Evolutionary conservation across 1,284 basidiomycete species (phyloP).

Genomic region (Fomitopsis schrenkii): DNA sequence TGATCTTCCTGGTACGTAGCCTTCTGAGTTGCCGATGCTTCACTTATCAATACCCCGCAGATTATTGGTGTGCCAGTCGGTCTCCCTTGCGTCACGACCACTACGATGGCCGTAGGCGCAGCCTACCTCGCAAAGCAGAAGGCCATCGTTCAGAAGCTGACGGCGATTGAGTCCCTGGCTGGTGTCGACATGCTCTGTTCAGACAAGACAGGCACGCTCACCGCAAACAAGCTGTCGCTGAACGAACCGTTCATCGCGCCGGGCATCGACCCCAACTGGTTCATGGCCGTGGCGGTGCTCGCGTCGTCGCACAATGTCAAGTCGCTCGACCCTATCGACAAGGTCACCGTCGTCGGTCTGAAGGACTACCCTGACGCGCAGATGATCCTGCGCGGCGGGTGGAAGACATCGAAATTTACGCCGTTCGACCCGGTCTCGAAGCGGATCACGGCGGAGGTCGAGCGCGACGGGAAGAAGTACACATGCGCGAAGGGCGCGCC

Average conservation of each 20-base stretch:
- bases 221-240: constrained; percentile 47
- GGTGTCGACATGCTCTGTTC: constrained; percentile 55
- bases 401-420: constrained; percentile 7
- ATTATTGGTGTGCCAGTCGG: constrained; percentile 11
- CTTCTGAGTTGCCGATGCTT: too few species aligned
- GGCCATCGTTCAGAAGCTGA: constrained; percentile 60
- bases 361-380: constrained; percentile 9
- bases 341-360: constrained; percentile 7
- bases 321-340: constrained; percentile 8
- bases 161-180: constrained; percentile 53
- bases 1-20: constrained; percentile 7
- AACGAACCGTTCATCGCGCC: constrained; percentile 10
- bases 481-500: constrained; percentile 9
- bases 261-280: constrained; percentile 8
- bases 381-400: constrained; percentile 6
- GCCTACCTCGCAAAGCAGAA: constrained; percentile 38
- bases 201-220: constrained; percentile 54
- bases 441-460: constrained; percentile 9
- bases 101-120: constrained; percentile 10
- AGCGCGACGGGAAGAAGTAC: constrained; percentile 7
- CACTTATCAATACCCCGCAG: not conserved
- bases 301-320: constrained; percentile 10
- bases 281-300: constrained; percentile 8
- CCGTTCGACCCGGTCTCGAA: constrained; percentile 10
- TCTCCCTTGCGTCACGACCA: constrained; percentile 9